Base-by-base conservation (phyloP, 83 land plant genomes). In the Isoetes engelmannii region DNA sequence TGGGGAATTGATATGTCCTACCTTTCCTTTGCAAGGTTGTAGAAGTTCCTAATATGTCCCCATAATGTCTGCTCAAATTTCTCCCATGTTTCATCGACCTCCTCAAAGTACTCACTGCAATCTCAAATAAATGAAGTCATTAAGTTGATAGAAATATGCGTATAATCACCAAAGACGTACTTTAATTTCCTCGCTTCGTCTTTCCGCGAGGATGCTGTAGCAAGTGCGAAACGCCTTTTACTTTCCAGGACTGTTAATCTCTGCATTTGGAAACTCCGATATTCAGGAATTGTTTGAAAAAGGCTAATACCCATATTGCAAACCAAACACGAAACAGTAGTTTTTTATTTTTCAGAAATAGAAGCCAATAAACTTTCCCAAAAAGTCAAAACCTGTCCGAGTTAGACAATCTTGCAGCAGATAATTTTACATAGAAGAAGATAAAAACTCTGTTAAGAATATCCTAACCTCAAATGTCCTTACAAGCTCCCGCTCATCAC, bases 51-150 rank as follows among this genome's bases (percentile, higher is more conserved):
- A 63, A 94, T 75, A 69, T 88, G 98, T 6, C 73, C 85, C 98
- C 98, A 94, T 19, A 90, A 67, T 50, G 81, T 90, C 75, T 80
- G 87, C 83, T 94, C 98, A 80, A 94, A 94, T 73, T 90, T 94
- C 65, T 89, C 96, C 89, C 98, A 82, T 3, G 92, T 94, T n/a
- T 73, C 75, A 80, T 85, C 91, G 15, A 88, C 89, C 79, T 94
- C 96, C 74, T 94, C 98, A 83, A 94, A 94, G 72, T 94, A 94
- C 73, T 94, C 98, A 51, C 98, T 94, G 87, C 19, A 70, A 56
- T 69, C 43, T n/a, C 4, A 6, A 18, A 46, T 41, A 18, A 5
- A 49, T 9, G 65, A 12, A 74, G 18, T n/a, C 46, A 55, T 37
- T 28, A 71, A 70, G 47, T 41, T 47, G 8, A 42, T 17, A 68